Evolutionary conservation across 345 rosid species (phyloP), one percentile per base, ranked within the genome.

Genomic region (Pistacia atlantica): DNA sequence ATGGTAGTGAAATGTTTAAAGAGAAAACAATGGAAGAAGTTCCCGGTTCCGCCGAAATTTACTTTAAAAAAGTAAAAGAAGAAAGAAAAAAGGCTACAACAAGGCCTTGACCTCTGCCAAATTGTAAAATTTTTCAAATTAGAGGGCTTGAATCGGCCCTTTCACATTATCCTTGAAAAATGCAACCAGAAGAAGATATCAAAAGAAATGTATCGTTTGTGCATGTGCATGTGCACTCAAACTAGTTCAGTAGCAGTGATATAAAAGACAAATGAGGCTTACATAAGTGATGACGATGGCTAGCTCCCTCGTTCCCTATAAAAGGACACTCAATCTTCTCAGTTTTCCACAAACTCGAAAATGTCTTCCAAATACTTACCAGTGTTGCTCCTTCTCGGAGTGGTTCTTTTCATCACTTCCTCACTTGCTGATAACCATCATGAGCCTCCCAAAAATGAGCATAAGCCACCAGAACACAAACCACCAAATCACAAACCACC

Each of bases 401-500:
- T 60, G 45, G 58, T 63, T 62, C 74, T 77, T 22, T 20, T 56
- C 55, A 46, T 63, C 16, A 28, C 71, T 38, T 17, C 75, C 22
- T 71, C 76, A 55, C 51, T 71, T 20, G 76, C 72, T 71, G 80
- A 69, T 52, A 12, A 54, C 60, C 68, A 62, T 4, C 64, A 70
- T 16, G n/a, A 56, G 25, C 66, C 66, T n/a, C 59, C 72, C 4
- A 67, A 46, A 71, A 10, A 56, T 9, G 33, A 71, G 12, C 63
- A 72, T 63, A 75, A 82, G 33, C 75, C 79, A 5, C 75, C 75
- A 13, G 37, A 61, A 18, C 69, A 77, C 60, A 75, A 75, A 14
- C 71, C 69, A 52, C 64, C 74, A 9, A 54, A n/a, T 10, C 74
- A 69, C 17, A 60, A 69, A n/a, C 84, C 74, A 74, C 75, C 0